Evolutionary conservation across 176 grass and related monocot species (phyloP).

Genomic region (Alopecurus myosuroides): DNA sequence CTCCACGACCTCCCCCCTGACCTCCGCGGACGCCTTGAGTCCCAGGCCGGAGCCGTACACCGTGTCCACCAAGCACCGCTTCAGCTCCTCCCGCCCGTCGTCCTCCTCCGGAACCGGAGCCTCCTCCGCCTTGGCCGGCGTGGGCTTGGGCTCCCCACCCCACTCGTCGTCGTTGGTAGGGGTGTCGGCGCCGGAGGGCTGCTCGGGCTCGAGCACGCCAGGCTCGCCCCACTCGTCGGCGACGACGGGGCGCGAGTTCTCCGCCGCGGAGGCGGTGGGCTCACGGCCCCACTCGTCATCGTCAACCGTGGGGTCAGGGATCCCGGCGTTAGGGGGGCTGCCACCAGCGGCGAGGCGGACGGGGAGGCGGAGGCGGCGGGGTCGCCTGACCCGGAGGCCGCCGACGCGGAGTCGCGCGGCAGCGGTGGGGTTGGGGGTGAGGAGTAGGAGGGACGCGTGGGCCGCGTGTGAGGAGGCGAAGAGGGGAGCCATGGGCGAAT

Average conservation of each 20-base stretch:
- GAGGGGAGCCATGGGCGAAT: constrained; percentile 40
- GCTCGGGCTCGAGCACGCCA: constrained; percentile 35
- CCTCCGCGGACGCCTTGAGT: constrained; percentile 62
- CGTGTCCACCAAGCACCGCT: constrained; percentile 77
- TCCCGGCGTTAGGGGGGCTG: neutral
- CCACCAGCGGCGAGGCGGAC: neutral
- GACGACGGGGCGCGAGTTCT: constrained; percentile 25
- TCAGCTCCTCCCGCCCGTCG: constrained; percentile 48
- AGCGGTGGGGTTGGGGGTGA: constrained; percentile 11
- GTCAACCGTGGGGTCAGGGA: constrained; percentile 39
- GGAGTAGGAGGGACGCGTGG: constrained; percentile 23
- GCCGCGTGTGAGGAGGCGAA: constrained; percentile 37
- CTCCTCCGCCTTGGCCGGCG: neutral
- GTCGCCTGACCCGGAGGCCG: neutral
- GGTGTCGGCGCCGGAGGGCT: constrained; percentile 47
- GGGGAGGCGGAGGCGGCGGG: neutral
- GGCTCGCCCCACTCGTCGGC: constrained; percentile 82
- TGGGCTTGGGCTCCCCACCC: constrained; percentile 13
- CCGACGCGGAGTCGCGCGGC: neutral
- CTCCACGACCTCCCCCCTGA: constrained; percentile 85
- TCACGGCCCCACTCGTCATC: constrained; percentile 80
- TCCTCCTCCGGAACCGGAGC: constrained; percentile 12
- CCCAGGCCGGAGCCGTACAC: constrained; percentile 77
- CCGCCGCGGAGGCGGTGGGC: neutral
- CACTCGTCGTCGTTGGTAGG: constrained; percentile 68